Evolutionary conservation across 352 stramenopile species (phyloP).

Genomic region (Phytophthora macrochlamydospora): DNA sequence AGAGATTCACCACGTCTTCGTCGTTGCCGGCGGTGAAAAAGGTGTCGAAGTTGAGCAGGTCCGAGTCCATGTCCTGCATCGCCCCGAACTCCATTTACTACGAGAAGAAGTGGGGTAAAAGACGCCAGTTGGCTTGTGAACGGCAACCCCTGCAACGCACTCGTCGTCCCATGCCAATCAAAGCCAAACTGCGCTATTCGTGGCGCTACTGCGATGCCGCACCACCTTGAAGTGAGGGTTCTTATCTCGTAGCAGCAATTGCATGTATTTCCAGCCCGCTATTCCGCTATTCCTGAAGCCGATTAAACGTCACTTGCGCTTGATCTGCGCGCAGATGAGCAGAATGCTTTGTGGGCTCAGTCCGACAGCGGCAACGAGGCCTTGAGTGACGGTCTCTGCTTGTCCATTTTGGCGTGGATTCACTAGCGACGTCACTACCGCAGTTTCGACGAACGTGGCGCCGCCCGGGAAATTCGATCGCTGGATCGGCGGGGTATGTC

Average conservation of each 20-base stretch:
- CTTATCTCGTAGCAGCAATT: conserved; percentile 22
- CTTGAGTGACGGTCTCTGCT: conserved; percentile 1
- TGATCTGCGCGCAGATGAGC: conserved; percentile 14
- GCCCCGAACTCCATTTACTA: conserved; percentile 13
- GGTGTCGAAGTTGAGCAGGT: conserved; percentile 41
- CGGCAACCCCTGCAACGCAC: not conserved
- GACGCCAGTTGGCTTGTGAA: conserved; percentile 42
- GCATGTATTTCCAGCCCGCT: conserved; percentile 23
- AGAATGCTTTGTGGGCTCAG: conserved; percentile 10
- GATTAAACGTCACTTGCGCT: not conserved
- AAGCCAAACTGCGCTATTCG: conserved; percentile 21
- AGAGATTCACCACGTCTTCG: conserved; percentile 37
- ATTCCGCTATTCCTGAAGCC: conserved; percentile 15
- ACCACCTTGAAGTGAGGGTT: conserved; percentile 18
- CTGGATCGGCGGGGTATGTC: not conserved
- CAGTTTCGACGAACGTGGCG: conserved; percentile 28
- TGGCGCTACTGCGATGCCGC: no score
- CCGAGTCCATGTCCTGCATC: conserved; percentile 44
- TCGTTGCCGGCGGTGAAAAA: conserved; percentile 42
- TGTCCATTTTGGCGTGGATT: conserved; percentile 11
- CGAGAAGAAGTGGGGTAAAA: not conserved
- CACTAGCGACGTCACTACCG: conserved; percentile 26
- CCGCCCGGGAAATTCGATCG: not conserved
- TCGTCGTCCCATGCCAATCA: conserved; percentile 5
- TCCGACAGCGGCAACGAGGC: not conserved